Base-by-base conservation (phyloP, 2,329 filamentous ascomycete genomes). In the Colletotrichum orbiculare region DNA sequence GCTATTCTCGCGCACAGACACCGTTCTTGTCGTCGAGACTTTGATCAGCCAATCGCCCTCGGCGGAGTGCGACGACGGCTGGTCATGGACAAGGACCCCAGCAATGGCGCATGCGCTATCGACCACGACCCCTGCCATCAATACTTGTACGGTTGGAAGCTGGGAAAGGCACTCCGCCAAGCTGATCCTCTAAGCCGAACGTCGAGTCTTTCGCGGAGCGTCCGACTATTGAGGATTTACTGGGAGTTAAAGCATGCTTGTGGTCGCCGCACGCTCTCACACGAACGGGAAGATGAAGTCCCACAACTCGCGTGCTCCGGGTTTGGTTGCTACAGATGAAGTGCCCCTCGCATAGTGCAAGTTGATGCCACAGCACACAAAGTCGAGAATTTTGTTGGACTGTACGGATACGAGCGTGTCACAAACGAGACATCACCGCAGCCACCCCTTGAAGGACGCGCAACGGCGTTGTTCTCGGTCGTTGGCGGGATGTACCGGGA, bases 41-140 rank as follows among this genome's bases (percentile, higher is more conserved):
- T 38, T 58, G 37, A 54, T 63, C 45, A 58, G 42, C 63, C 63
- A 66, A 66, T 66, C 47, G 60, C 63, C 39, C 53, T 12, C 37
- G 49, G 37, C 59, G 46, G 42, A 47, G 25, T 48, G 55, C 37
- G 15, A 49, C 39, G 43, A 25, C 39, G 49, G 48, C 53, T 52
- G 63, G 42, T 43, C 63, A 63, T 66, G 50, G 17, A 37, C 47
- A 38, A 35, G 53, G 48, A 3, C 39, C 59, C 63, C 53, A 52
- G 53, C 35, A 50, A 55, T 55, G 57, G 62, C 62, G 50, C 53
- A 49, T 34, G 15, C 63, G 37, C 63, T 66, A 62, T 66, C 63
- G 53, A 64, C 59, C 12, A 43, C 42, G 9, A 64, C 42, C 63
- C 62, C 57, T 61, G 62, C 17, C 15, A 25, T 37, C 62, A 54